Evolutionary conservation across 371 early-diverging fungal species (phyloP).

Genomic region (Smittium culicis): DNA sequence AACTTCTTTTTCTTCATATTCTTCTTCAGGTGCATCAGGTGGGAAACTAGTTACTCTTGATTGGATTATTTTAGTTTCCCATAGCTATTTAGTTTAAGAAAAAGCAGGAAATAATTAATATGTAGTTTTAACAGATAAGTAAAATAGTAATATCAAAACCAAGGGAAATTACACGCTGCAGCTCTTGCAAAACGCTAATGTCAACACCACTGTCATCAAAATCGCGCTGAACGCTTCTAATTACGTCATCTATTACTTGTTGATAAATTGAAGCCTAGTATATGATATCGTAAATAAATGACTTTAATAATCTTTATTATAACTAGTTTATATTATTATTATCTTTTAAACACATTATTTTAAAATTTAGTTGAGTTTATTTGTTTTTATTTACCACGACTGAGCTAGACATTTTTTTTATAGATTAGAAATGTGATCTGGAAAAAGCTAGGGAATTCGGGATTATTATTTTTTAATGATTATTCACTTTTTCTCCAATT

Average conservation of each 20-base stretch:
- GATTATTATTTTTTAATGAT: too few relatives aligned
- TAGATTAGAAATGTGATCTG: too few relatives aligned
- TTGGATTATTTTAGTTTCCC: slow-evolving; percentile 70
- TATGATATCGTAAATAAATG: too few relatives aligned
- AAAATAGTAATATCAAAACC: background rate
- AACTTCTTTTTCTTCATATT: slow-evolving; percentile 24
- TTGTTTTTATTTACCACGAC: too few relatives aligned
- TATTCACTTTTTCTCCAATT: too few relatives aligned
- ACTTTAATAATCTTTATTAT: too few relatives aligned
- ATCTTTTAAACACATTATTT: too few relatives aligned
- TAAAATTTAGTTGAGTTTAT: too few relatives aligned
- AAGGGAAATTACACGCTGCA: slow-evolving; percentile 56
- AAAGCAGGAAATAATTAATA: slow-evolving; percentile 20
- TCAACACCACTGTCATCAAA: slow-evolving; percentile 86
- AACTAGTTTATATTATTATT: too few relatives aligned
- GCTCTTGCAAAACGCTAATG: slow-evolving; percentile 67
- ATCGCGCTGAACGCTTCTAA: slow-evolving; percentile 70
- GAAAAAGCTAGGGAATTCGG: too few relatives aligned
- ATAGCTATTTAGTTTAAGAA: slow-evolving; percentile 38
- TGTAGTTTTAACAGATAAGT: background rate
- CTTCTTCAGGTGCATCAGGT: slow-evolving; percentile 34
- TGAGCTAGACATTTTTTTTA: too few relatives aligned
- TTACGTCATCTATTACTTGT: slow-evolving; percentile 86
- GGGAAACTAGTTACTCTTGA: slow-evolving; percentile 62
- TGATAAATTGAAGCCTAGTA: slow-evolving; percentile 60